Evolutionary conservation across 352 stramenopile genomes (phyloP), one percentile per base, ranked within the genome.

Genomic region (Aphanomyces stellatus): DNA sequence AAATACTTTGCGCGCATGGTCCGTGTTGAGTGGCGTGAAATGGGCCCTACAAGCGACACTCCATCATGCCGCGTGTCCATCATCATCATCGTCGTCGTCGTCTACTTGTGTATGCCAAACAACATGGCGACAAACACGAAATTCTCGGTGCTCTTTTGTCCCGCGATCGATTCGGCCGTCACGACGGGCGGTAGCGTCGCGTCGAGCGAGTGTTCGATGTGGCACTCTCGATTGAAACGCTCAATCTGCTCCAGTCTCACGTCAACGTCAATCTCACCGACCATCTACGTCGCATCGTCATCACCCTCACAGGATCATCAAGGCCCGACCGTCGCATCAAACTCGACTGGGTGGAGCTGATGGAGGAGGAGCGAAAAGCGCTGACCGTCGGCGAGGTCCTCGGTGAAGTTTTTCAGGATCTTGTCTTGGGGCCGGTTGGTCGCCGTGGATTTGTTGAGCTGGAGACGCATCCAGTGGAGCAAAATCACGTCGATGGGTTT

Each of bases 111-210:
- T 17, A 77, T 62, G 8, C 80, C 77, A 43, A 93, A 92, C 49
- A 93, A 76, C 79, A 93, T 90, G 13, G 79, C 82, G 53, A 90
- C 72, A 46, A 93, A 90, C 1, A 82, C 74, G n/a, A 89, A 56
- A 53, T 93, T 93, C 70, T 93, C 84, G 2, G 72, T 75, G 5
- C 73, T 78, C 31, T 77, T 88, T 42, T 66, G 73, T 11, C 75
- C 76, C 53, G 88, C 78, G 57, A 93, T 91, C 35, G 76, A 88
- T 66, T 91, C 81, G 62, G 73, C 80, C 17, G 80, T 89, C 46
- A 93, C 74, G 3, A 93, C 79, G 43, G 76, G 73, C 6, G 84
- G 84, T 1, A 93, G 53, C 30, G 76, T 69, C 5, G 82, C 81
- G 49, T 93, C 46, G 24, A 15, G 28, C 11, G 41, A 15, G 11